Conservation (phyloP, 2,329 filamentous ascomycete genomes). For the Fusarium oligoseptatum region DNA sequence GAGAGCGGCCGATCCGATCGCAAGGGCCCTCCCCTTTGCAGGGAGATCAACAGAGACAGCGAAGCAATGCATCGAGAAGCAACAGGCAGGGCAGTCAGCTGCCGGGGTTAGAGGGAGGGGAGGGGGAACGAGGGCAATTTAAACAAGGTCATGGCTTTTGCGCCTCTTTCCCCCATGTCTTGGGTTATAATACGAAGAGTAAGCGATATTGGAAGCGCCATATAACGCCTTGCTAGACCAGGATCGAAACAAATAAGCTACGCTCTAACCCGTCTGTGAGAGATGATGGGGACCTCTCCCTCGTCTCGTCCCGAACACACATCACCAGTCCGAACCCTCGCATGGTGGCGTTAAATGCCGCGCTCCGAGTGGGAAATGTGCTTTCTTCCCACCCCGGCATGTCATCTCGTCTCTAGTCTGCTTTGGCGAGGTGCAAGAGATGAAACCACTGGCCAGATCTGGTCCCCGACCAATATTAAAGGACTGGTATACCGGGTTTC, state of each 20-base stretch:
- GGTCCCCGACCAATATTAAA: constrained; percentile 24
- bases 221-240: constrained; percentile 24
- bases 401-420: constrained; percentile 36
- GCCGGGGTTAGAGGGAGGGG: neutral
- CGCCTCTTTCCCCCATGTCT: constrained; percentile 16
- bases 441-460: constrained; percentile 32
- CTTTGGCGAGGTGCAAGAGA: constrained; percentile 14
- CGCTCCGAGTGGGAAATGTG: neutral
- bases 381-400: constrained; percentile 12
- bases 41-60: neutral
- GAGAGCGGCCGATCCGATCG: neutral
- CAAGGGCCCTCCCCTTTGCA: neutral
- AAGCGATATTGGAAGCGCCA: constrained; percentile 34
- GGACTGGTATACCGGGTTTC: constrained; percentile 28
- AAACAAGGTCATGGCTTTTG: constrained; percentile 2
- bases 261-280: neutral
- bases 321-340: constrained; percentile 10
- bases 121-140: constrained; percentile 17
- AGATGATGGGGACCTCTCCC: neutral
- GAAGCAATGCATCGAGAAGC: neutral
- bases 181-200: constrained; percentile 26
- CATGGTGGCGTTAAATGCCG: constrained; percentile 23
- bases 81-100: neutral
- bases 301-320: neutral
- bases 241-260: constrained; percentile 2